Evolutionary conservation across 495 filamentous ascomycete genomes (phyloP), one percentile per base, ranked within the genome.

Genomic region (Saxispiralis lemnorum): DNA sequence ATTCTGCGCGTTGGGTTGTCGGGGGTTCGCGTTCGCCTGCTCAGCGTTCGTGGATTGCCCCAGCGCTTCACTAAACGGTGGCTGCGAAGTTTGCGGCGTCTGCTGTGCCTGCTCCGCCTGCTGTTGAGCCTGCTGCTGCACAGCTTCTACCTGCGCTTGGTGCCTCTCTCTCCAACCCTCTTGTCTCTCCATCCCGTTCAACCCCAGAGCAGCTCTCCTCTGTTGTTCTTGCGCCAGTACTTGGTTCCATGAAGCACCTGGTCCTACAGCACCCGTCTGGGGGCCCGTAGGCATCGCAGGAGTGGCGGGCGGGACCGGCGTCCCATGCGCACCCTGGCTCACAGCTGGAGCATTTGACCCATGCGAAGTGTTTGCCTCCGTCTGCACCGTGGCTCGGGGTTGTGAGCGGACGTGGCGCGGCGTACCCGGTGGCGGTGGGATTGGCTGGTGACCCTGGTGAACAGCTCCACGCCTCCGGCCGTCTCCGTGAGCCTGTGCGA

Each of bases 141-240:
- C 19, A 17, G 1, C 31, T 36, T 7, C 31, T 44, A 16, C 31
- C 32, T n/a, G 41, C 38, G 2, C 38, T 24, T 21, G 16, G 33
- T 31, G n/a, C 35, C 18, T 9, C 1, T 31, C 31, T 41, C 14
- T 31, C 15, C 12, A 18, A 3, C 10, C 38, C 35, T 19, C 39
- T 13, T 36, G 19, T 28, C 28, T 18, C 31, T 43, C 47, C 6
- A 51, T 21, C 7, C 52, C 52, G 6, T 45, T 48, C 43, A 36
- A 44, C 14, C 52, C 52, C 40, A 46, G 35, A 9, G 48, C 48
- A 6, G 47, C 50, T 18, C 53, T 47, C 45, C 47, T 50, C 37
- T 54, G 55, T 35, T 54, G 51, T 0, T 42, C 42, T 14, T 42
- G 53, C 17, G 14, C 35, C 19, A 41, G 15, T 11, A 31, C 44